Percentiles rank a stretch among this genome's conserved stretches.
Conservation (phyloP, 1,284 basidiomycete genomes). For the Cryptococcus maquisensis region DNA sequence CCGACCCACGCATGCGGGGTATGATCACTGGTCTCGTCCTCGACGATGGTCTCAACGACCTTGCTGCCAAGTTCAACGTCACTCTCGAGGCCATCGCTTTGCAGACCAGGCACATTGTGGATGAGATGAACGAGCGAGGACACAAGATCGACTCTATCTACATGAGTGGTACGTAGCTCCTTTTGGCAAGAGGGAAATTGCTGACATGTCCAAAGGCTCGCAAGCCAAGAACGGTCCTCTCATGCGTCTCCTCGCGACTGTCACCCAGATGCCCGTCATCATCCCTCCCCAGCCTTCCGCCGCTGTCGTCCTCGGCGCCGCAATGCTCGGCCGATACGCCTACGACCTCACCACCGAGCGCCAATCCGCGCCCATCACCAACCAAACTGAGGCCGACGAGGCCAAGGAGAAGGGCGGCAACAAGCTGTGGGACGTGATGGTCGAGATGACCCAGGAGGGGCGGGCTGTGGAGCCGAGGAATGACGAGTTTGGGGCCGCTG, state of each 20-base stretch:
- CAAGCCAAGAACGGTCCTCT: conserved; percentile 78
- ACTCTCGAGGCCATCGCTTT: conserved; percentile 91
- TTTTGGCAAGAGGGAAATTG: neutral
- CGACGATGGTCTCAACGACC: conserved; percentile 70
- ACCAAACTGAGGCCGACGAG: conserved; percentile 51
- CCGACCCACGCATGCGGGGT: conserved; percentile 88
- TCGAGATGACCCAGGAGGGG: conserved; percentile 86
- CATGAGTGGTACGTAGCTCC: conserved; percentile 57
- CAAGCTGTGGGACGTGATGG: conserved; percentile 90
- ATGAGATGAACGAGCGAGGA: conserved; percentile 80
- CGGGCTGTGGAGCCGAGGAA: conserved; percentile 67
- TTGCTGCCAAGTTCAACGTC: conserved; percentile 85
- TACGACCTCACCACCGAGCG: conserved; percentile 55
- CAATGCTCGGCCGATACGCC: conserved; percentile 89
- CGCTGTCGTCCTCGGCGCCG: conserved; percentile 86
- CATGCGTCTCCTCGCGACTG: conserved; percentile 84
- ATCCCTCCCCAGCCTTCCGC: conserved; percentile 72
- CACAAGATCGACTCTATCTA: conserved; percentile 83
- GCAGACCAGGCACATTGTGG: conserved; percentile 92
- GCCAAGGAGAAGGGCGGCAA: conserved; percentile 59
- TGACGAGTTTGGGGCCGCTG: conserved; percentile 50
- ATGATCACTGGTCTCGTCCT: conserved; percentile 83
- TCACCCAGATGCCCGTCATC: conserved; percentile 76
- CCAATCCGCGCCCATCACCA: conserved; percentile 38
- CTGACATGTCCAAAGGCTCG: conserved; percentile 54